Base-by-base conservation (phyloP, 306 rosid genomes). In the Leucaena leucocephala region DNA sequence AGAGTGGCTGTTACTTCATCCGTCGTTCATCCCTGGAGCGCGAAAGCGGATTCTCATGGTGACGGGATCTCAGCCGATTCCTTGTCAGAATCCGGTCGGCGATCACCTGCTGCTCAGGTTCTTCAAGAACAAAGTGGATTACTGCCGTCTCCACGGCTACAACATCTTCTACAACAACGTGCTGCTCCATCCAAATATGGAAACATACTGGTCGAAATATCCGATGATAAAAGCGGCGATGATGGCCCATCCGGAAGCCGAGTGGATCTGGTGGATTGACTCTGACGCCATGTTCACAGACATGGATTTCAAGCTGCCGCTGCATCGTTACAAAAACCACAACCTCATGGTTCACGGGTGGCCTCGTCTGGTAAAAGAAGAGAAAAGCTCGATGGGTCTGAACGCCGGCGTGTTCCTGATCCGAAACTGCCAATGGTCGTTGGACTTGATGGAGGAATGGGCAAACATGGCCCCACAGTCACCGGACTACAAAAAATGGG, bases 201-300 rank as follows among this genome's bases (percentile, higher is more conserved):
- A 65, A 65, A 52, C 78, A 0, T 91, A 87, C 62, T 95, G 99
- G 98, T 97, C 94, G 33, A 95, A 95, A 58, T 91, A 93, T 1
- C 94, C 96, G 0, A 91, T 91, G 70, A 85, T 92, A 21, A 85
- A 87, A 75, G 91, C 98, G 4, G 91, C 94, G 4, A 93, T 93
- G 97, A 17, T 93, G 85, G 94, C 98, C 79, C 99, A 92, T n/a
- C 96, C 97, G 5, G 98, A 90, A 58, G 94, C 85, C 52, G 98
- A 95, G 86, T 95, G 98, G 98, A 91, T 95, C 87, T 95, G 92
- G 94, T 95, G 99, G 99, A 92, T 95, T 3, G 99, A 93, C 88
- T 92, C 98, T 49, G 98, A 92, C 88, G 98, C 98, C 6, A 17
- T 86, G 82, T 86, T 95, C 85, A 90, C 98, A 62, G 96, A 92